Percentiles rank a stretch among this genome's conserved stretches.
phyloP scores from a whole-genome alignment of 2,329 filamentous ascomycete species.

The Cryphonectria japonica region DNA sequence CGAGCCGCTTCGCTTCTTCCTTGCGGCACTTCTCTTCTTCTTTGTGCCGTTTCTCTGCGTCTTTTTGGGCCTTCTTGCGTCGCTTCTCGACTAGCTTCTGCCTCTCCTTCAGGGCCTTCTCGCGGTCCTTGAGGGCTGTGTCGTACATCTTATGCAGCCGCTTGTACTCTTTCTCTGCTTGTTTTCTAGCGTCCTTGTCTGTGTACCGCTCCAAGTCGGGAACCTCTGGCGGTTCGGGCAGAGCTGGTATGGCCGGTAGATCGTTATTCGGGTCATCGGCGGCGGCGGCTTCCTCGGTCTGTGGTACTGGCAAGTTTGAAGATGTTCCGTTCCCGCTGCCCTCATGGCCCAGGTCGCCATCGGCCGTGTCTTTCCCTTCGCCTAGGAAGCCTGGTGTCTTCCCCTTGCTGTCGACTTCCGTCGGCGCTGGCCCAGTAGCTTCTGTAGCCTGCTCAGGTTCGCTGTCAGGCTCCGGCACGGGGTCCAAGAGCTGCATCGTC shows the following conservation, averaged over 20 bases:
- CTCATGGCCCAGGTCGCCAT: background rate
- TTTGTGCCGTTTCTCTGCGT: constrained; percentile 44
- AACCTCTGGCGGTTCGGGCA: constrained; percentile 57
- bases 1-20: constrained; percentile 32
- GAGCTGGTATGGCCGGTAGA: constrained; percentile 49
- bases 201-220: constrained; percentile 62
- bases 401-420: constrained; percentile 4
- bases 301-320: constrained; percentile 2
- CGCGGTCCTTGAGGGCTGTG: constrained; percentile 67
- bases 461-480: constrained; percentile 27
- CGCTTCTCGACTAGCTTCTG: constrained; percentile 62
- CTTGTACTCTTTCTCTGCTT: constrained; percentile 70
- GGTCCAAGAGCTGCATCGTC: constrained; percentile 29
- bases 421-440: background rate
- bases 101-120: constrained; percentile 65
- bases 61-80: constrained; percentile 49
- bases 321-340: constrained; percentile 31
- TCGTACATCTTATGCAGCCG: constrained; percentile 67
- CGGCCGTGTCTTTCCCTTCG: background rate
- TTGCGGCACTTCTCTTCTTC: constrained; percentile 31
- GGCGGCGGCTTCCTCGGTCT: constrained; percentile 26
- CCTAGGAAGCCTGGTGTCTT: background rate
- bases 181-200: constrained; percentile 68
- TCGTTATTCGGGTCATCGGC: constrained; percentile 32
- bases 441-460: background rate